Evolutionary conservation across 2,329 filamentous ascomycete species (phyloP), one percentile per base, ranked within the genome.

Genomic region (Colletotrichum eremochloae): DNA sequence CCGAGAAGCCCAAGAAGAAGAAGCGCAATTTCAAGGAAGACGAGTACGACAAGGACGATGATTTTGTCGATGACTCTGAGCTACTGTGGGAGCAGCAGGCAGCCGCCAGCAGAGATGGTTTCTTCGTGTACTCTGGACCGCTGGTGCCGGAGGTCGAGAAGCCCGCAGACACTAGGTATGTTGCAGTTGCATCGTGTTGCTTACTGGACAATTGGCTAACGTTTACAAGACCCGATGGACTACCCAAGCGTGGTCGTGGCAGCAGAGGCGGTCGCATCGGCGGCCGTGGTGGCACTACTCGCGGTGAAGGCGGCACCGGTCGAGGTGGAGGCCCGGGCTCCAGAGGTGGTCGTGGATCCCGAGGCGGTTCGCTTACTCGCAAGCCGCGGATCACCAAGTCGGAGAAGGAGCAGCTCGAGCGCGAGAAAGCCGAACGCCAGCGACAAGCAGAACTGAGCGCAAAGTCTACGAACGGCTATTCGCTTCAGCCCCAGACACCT

Each of bases 71-170:
- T 78, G 96, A 99, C 79, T 97, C 95, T 1, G 96, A 99, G 81
- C 82, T 98, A 79, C 87, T 97, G 0, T 98, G 96, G 96, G 94
- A 98, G 82, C 94, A 97, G 78, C 94, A 97, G 80, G 96, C 96
- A 8, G 95, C 96, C 5, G 95, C 96, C 58, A 96, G 94, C 76
- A 94, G 96, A 76, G 96, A 98, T 80, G 96, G 96, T 1, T 99
- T 98, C 85, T 99, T 98, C 80, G 96, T 99, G 1, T 99, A 98
- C 82, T 97, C 94, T 73, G 96, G 96, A 4, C 96, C 96, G 11
- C 85, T 99, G 58, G 89, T 98, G 31, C 93, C 93, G 6, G 95
- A 97, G 82, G 93, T 92, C 31, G 93, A 97, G 83, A 96, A 96
- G 82, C 87, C 88, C 46, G 82, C 85, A 75, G 69, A 74, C 29